Conservation (phyloP, 2,329 filamentous ascomycete species). For the Pseudocercospora fuligena region DNA sequence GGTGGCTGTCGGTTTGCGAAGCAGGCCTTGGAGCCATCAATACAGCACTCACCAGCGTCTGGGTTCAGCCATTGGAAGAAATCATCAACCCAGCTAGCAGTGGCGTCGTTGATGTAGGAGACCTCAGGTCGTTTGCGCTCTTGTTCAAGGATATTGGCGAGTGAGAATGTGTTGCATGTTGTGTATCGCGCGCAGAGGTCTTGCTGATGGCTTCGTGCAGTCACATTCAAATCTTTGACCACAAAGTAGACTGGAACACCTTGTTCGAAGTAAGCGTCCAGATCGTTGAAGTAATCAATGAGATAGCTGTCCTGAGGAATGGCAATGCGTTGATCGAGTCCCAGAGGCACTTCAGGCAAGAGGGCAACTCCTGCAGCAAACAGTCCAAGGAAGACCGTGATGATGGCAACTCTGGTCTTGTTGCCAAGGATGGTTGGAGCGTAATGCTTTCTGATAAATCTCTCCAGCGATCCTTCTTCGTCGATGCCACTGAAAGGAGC, state of each 20-base stretch:
- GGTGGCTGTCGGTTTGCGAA: slow-evolving; percentile 76
- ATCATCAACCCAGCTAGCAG: slow-evolving; percentile 96
- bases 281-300: slow-evolving; percentile 93
- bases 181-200: slow-evolving; percentile 90
- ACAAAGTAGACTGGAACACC: slow-evolving; percentile 98
- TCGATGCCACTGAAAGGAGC: slow-evolving; percentile 71
- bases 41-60: slow-evolving; percentile 72
- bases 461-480: slow-evolving; percentile 81
- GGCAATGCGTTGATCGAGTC: slow-evolving; percentile 91
- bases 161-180: slow-evolving; percentile 79
- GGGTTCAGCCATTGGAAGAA: slow-evolving; percentile 98
- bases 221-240: slow-evolving; percentile 78
- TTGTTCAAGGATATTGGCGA: slow-evolving; percentile 89
- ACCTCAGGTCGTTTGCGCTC: slow-evolving; percentile 88
- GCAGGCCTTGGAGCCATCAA: slow-evolving; percentile 67
- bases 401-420: slow-evolving; percentile 75
- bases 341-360: slow-evolving; percentile 81
- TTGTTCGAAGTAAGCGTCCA: slow-evolving; percentile 88
- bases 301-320: slow-evolving; percentile 93
- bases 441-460: slow-evolving; percentile 88
- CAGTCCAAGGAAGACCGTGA: slow-evolving; percentile 82
- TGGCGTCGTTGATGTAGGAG: slow-evolving; percentile 84
- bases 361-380: slow-evolving; percentile 85
- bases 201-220: slow-evolving; percentile 75
- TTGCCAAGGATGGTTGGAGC: slow-evolving; percentile 80